Conservation (phyloP, 108 stramenopile genomes). For the Fistulifera pelliculosa region DNA sequence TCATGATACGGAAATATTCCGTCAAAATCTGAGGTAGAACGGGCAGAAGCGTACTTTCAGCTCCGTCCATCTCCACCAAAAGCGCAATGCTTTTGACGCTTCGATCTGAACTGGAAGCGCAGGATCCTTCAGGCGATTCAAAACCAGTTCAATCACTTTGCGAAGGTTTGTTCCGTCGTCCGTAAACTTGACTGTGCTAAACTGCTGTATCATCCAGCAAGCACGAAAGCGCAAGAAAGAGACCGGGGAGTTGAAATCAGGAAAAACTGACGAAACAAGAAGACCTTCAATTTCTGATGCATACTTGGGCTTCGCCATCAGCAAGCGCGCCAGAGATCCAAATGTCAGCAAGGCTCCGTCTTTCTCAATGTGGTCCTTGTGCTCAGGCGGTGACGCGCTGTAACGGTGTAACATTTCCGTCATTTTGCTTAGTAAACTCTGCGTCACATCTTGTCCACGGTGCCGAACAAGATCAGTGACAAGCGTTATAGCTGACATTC, state of each 20-base stretch:
- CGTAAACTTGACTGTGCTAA: conserved; percentile 62
- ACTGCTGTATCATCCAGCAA: conserved; percentile 93
- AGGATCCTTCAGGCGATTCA: conserved; percentile 84
- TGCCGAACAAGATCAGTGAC: conserved; percentile 88
- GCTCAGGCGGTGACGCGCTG: conserved; percentile 49
- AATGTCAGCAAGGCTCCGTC: conserved; percentile 88
- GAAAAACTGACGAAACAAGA: conserved; percentile 84
- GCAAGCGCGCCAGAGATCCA: conserved; percentile 74
- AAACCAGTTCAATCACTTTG: conserved; percentile 51
- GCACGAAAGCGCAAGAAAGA: conserved; percentile 89
- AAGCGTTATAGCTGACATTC: conserved; percentile 88
- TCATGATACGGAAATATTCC: conserved; percentile 97
- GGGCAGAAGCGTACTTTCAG: conserved; percentile 79
- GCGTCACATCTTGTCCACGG: conserved; percentile 85
- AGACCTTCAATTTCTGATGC: conserved; percentile 72
- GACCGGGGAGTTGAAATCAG: conserved; percentile 86
- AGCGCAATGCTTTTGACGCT: conserved; percentile 87
- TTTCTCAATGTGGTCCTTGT: conserved; percentile 82
- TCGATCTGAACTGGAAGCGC: conserved; percentile 97
- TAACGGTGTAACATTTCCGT: conserved; percentile 79
- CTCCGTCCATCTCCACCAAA: conserved; percentile 85
- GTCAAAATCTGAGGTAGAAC: conserved; percentile 88
- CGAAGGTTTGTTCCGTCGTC: conserved; percentile 69
- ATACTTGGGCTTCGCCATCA: conserved; percentile 78
- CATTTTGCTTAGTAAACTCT: conserved; percentile 69